phyloP scores from a whole-genome alignment of 257 asterid species.

The Capsicum chinense region DNA sequence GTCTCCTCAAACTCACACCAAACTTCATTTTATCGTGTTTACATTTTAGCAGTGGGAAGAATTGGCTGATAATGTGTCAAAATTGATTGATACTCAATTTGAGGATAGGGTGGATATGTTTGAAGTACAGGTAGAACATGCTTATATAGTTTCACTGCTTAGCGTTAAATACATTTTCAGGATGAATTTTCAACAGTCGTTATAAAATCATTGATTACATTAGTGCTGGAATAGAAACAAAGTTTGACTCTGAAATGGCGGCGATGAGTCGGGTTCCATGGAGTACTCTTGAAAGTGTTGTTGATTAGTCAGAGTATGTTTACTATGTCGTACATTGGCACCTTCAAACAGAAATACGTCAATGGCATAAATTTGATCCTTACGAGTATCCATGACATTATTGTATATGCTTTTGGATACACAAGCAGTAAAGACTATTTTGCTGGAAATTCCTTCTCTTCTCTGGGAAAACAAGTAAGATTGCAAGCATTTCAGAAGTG shows the following conservation, averaged over 20 bases:
- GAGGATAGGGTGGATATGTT: slow-evolving; percentile 87
- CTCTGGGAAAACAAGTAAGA: slow-evolving; percentile 82
- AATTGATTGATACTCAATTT: slow-evolving; percentile 78
- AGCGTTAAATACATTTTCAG: slow-evolving; percentile 49
- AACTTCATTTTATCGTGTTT: slow-evolving; percentile 28
- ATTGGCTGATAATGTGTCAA: slow-evolving; percentile 94
- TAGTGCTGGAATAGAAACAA: slow-evolving; percentile 93
- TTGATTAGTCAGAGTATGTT: too few species aligned
- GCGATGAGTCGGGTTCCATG: too few species aligned
- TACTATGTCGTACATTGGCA: too few species aligned
- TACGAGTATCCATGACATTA: slow-evolving; percentile 40
- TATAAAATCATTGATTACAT: slow-evolving; percentile 85
- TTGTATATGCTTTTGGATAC: slow-evolving; percentile 97
- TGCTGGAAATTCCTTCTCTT: slow-evolving; percentile 87
- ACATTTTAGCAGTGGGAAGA: slow-evolving; percentile 70
- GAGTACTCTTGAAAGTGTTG: too few species aligned
- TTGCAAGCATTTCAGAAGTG: slow-evolving; percentile 21
- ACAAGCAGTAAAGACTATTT: slow-evolving; percentile 95
- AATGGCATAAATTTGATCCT: slow-evolving; percentile 57
- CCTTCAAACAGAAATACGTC: too few species aligned
- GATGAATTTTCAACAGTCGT: slow-evolving; percentile 97
- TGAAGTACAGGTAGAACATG: slow-evolving; percentile 81
- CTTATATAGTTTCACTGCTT: background rate
- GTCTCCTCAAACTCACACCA: slow-evolving; percentile 25
- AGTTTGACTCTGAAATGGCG: slow-evolving; percentile 54